Conservation (phyloP, 2,329 filamentous ascomycete species). For the Aureobasidium melanogenum region DNA sequence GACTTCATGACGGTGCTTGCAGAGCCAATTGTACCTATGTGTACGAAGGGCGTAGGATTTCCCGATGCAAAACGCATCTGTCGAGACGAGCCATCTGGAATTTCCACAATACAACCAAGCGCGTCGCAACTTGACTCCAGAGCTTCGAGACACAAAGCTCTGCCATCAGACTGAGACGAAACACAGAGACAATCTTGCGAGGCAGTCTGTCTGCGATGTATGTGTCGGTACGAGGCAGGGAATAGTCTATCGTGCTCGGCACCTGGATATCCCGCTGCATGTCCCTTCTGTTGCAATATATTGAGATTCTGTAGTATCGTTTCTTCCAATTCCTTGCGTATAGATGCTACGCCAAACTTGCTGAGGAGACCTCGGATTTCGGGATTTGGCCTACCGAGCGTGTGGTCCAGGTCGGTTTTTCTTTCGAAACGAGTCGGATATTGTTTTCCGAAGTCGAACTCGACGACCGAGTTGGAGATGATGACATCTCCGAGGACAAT, state of each 20-base stretch:
- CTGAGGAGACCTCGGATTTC: conserved; percentile 18
- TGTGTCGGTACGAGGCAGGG: conserved; percentile 18
- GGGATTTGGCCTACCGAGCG: conserved; percentile 15
- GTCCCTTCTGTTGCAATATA: not conserved
- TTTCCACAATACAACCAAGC: not conserved
- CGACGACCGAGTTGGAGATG: conserved; percentile 21
- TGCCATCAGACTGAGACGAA: not conserved
- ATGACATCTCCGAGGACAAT: conserved; percentile 26
- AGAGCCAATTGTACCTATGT: conserved; percentile 9
- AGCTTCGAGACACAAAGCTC: not conserved
- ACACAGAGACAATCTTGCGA: not conserved
- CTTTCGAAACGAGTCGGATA: conserved; percentile 18
- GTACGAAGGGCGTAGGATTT: not conserved
- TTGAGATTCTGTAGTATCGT: not conserved
- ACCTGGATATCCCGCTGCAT: conserved; percentile 15
- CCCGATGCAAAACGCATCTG: not conserved
- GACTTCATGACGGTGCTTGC: conserved; percentile 9
- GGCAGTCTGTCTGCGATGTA: conserved; percentile 15
- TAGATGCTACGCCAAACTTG: conserved; percentile 14
- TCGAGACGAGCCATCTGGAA: not conserved
- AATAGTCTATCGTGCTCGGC: conserved; percentile 18
- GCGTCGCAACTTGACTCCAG: not conserved
- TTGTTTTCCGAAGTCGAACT: conserved; percentile 24
- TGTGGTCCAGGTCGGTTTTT: conserved; percentile 17
- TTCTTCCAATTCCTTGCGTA: not conserved